phyloP scores from a whole-genome alignment of 371 early-diverging fungal species.

The Rozella allomycis region DNA sequence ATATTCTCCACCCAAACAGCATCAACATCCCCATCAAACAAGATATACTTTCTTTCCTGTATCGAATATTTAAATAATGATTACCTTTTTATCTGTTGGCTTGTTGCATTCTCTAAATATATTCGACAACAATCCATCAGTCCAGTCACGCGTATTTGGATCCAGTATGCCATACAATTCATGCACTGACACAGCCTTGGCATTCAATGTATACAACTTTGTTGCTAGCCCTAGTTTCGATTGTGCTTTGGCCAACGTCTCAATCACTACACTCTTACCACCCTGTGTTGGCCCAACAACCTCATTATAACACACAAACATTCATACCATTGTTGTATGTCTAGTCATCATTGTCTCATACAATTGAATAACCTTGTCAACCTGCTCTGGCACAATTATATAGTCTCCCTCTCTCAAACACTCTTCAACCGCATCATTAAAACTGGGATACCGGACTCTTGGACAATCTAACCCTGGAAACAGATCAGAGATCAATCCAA shows the following conservation, averaged over 20 bases:
- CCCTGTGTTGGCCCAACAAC: constrained; percentile 35
- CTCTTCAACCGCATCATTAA: constrained; percentile 33
- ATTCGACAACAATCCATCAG: constrained; percentile 28
- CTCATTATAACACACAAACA: too few species aligned
- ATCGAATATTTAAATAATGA: constrained; percentile 15
- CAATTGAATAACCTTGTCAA: constrained; percentile 35
- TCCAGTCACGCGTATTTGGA: constrained; percentile 31
- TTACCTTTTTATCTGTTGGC: constrained; percentile 31
- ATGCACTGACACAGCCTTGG: constrained; percentile 24
- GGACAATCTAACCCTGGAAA: constrained; percentile 37
- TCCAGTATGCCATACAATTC: constrained; percentile 29
- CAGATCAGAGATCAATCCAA: constrained; percentile 27
- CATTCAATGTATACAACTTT: constrained; percentile 16
- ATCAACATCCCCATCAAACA: constrained; percentile 32
- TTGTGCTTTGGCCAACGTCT: constrained; percentile 29
- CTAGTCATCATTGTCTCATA: constrained; percentile 37
- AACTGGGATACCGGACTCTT: constrained; percentile 27
- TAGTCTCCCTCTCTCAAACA: constrained; percentile 17
- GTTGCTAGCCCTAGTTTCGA: constrained; percentile 26
- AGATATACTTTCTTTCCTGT: constrained; percentile 19
- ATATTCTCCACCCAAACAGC: constrained; percentile 34
- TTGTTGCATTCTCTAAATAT: constrained; percentile 33
- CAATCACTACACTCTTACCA: constrained; percentile 32
- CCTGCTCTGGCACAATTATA: constrained; percentile 25
- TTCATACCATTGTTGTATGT: constrained; percentile 34